phyloP scores from a whole-genome alignment of 768 basidiomycete genomes.

The Rhodotorula paludigena region DNA sequence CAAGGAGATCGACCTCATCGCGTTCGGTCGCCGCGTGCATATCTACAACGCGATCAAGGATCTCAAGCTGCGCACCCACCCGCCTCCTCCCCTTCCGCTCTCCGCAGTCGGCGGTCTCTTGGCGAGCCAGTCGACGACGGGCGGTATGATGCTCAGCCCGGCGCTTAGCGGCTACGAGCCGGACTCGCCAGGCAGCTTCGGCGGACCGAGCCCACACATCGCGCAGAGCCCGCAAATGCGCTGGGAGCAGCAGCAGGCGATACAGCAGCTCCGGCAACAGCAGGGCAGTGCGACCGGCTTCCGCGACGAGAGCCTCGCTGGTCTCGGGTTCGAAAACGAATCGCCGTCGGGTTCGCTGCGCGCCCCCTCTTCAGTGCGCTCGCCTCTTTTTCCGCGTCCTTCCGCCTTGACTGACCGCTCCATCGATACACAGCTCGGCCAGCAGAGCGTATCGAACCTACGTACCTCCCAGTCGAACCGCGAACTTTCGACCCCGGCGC shows the following conservation, averaged over 20 bases:
- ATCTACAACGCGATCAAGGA: conserved; percentile 90
- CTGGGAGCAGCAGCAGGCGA: conserved; percentile 5
- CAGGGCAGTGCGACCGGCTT: too few relatives aligned
- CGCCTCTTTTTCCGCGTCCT: not conserved
- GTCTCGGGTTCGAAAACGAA: conserved; percentile 24
- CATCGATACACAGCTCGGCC: conserved; percentile 24
- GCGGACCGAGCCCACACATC: not conserved
- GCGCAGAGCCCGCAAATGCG: conserved; percentile 11
- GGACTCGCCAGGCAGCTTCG: conserved; percentile 1
- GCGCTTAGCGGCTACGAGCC: conserved; percentile 20
- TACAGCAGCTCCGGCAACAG: too few relatives aligned
- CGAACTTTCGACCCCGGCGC: not conserved
- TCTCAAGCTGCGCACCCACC: conserved; percentile 52
- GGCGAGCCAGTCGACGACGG: not conserved
- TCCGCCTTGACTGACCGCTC: not conserved
- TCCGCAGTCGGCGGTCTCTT: not conserved
- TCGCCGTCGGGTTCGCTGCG: conserved; percentile 3
- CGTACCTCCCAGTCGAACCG: conserved; percentile 12
- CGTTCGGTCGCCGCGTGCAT: conserved; percentile 88
- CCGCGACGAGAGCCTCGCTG: not conserved
- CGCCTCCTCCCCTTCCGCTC: not conserved
- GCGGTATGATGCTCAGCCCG: conserved; percentile 4
- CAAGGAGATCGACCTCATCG: conserved; percentile 90
- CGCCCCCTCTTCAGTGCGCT: conserved; percentile 21
- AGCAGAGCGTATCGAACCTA: conserved; percentile 17